Base-by-base conservation (phyloP, 495 filamentous ascomycete species). In the Lindgomyces ingoldianus region DNA sequence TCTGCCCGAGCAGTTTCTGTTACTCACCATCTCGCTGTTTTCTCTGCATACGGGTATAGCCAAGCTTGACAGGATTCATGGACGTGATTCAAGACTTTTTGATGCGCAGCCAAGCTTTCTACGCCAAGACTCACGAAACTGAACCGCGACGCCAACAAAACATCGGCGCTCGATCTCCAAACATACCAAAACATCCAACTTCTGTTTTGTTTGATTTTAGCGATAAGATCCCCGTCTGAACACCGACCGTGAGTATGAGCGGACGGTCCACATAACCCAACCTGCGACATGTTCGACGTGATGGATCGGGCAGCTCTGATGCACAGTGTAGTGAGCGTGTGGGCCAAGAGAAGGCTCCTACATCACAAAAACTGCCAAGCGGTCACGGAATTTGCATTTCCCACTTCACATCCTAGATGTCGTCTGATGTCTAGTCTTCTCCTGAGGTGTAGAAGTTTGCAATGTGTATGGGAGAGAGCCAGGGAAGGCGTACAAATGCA, bases 41-140 rank as follows among this genome's bases (percentile, higher is more conserved):
- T n/a, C n/a, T n/a, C n/a, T n/a, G n/a, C n/a, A n/a, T n/a, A n/a
- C n/a, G n/a, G n/a, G 33, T 14, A 39, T 14, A 4, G 9, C 48
- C 55, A 27, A 24, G 18, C n/a, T 18, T 47, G 21, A 47, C 6
- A 47, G 44, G 46, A 39, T 39, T n/a, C n/a, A n/a, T n/a, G n/a
- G n/a, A n/a, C n/a, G 33, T 39, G 33, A 39, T 39, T 39, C 33
- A 39, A 6, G 6, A 39, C 6, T 39, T 39, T 39, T 6, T 39
- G 33, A 39, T 39, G 6, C 18, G 54, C 27, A 14, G 27, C 16
- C 54, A 64, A 64, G 62, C 62, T 46, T 55, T 39, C 21, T 10
- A 22, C 36, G 39, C 49, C 51, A 55, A 63, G 60, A 22, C 21
- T 22, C 42, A 47, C 54, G 62, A 64, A 64, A 64, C 62, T 2